Conservation (phyloP, 257 asterid species). For the Jaltomata sinuosa region DNA sequence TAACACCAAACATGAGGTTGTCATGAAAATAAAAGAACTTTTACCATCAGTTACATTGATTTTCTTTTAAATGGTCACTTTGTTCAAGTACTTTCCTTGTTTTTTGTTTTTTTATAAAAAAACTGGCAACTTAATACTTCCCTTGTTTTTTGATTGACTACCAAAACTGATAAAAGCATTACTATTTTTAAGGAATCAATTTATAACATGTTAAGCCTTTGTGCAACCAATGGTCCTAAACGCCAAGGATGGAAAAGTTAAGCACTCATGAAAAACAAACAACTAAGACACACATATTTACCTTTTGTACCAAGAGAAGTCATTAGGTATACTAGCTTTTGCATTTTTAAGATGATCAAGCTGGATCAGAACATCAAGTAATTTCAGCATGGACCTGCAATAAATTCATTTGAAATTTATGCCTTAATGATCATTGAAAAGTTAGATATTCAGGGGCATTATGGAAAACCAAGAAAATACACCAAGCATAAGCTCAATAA, state of each 20-base stretch:
- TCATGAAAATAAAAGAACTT: not conserved
- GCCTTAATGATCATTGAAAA: conserved; percentile 1
- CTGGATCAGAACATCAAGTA: conserved; percentile 89
- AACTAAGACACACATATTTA: conserved; percentile 15
- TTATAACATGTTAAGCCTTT: not conserved
- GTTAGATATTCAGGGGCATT: not conserved
- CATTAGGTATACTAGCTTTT: conserved; percentile 98
- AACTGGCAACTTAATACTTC: not conserved
- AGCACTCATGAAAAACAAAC: not conserved
- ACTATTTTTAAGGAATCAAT: not conserved
- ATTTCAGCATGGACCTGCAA: conserved; percentile 93
- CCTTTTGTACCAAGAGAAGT: conserved; percentile 99
- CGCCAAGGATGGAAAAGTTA: not conserved
- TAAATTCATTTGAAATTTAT: conserved; percentile 2
- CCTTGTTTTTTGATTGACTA: not conserved
- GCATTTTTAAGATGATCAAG: conserved; percentile 99
- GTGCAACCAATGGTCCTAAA: not conserved
- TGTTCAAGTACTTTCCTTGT: not conserved
- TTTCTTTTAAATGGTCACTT: not conserved
- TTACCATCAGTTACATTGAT: not conserved
- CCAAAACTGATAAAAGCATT: not conserved
- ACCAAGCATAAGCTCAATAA: not conserved
- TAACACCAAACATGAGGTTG: not conserved
- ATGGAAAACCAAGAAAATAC: not conserved
- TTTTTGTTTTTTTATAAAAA: not conserved